These are phyloP conservation scores for Sanghuangporus weigelae DNA, from an alignment of 1,284 basidiomycete genomes.

Conservation along the genomic window DNA sequence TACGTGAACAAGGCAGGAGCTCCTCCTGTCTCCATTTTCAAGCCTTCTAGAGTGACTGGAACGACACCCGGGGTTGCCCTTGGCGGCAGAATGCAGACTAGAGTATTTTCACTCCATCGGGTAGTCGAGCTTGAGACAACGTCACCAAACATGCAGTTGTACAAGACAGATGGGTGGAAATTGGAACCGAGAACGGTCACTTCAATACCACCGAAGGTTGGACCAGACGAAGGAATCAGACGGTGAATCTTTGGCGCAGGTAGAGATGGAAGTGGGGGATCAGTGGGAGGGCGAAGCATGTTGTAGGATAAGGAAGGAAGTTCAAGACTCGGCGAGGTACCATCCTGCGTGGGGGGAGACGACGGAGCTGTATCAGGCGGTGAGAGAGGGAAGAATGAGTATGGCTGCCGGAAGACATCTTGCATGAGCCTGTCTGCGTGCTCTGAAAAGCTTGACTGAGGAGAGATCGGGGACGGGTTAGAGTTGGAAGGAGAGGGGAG, in stretches of 20 bases:
- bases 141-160: constrained; percentile 87
- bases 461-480: constrained; percentile 9
- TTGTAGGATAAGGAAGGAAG: constrained; percentile 9
- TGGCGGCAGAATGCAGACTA: constrained; percentile 91
- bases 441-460: constrained; percentile 8
- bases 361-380: constrained; percentile 20
- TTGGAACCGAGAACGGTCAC: constrained; percentile 91
- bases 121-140: constrained; percentile 78
- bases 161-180: constrained; percentile 67
- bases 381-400: constrained; percentile 15
- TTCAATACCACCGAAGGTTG: constrained; percentile 90
- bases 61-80: constrained; percentile 81
- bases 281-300: constrained; percentile 8
- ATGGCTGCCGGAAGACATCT: constrained; percentile 6
- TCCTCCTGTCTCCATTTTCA: constrained; percentile 49
- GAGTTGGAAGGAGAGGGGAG: constrained; percentile 15
- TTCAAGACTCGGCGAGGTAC: constrained; percentile 8
- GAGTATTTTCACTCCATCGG: constrained; percentile 90
- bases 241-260: constrained; percentile 70
- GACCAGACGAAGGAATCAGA: constrained; percentile 88
- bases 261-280: constrained; percentile 36
- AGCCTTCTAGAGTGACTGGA: constrained; percentile 81
- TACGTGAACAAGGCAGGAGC: constrained; percentile 75
- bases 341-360: constrained; percentile 15
- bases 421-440: constrained; percentile 12